Percentiles rank a stretch among this genome's conserved stretches.
Evolutionary conservation across 768 basidiomycete species (phyloP).

Genomic region (Fistulinella prunicolor): DNA sequence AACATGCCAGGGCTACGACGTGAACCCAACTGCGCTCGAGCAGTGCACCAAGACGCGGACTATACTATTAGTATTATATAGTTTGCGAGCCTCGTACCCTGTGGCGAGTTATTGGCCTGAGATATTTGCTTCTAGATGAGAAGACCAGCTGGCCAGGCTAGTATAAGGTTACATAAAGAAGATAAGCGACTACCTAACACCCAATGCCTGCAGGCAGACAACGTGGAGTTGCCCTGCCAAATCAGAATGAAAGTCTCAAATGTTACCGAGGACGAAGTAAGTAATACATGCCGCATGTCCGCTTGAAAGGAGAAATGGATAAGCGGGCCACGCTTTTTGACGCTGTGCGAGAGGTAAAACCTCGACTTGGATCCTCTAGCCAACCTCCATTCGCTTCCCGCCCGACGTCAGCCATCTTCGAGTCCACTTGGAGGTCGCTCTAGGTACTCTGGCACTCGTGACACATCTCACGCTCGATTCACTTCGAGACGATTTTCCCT

Average conservation of each 20-base stretch:
- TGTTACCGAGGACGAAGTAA: conserved; percentile 32
- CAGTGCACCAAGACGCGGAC: not conserved
- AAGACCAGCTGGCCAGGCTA: conserved; percentile 12
- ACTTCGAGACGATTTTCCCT: conserved; percentile 48
- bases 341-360: conserved; percentile 44
- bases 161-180: conserved; percentile 43
- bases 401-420: conserved; percentile 24
- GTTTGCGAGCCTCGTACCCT: not conserved
- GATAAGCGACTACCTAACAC: conserved; percentile 38
- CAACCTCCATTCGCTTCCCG: conserved; percentile 19
- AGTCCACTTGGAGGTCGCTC: conserved; percentile 28
- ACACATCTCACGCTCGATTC: conserved; percentile 46
- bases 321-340: conserved; percentile 54
- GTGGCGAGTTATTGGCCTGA: too few species aligned
- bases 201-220: conserved; percentile 73
- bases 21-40: not conserved
- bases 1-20: conserved; percentile 2
- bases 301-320: conserved; percentile 41
- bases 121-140: conserved; percentile 1
- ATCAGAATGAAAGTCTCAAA: conserved; percentile 52
- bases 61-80: too few species aligned
- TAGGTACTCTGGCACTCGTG: conserved; percentile 24
- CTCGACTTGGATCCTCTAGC: conserved; percentile 32
- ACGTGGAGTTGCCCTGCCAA: conserved; percentile 53
- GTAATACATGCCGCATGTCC: conserved; percentile 32